Evolutionary conservation across 352 stramenopile genomes (phyloP).

Genomic region (Phytophthora litchii): DNA sequence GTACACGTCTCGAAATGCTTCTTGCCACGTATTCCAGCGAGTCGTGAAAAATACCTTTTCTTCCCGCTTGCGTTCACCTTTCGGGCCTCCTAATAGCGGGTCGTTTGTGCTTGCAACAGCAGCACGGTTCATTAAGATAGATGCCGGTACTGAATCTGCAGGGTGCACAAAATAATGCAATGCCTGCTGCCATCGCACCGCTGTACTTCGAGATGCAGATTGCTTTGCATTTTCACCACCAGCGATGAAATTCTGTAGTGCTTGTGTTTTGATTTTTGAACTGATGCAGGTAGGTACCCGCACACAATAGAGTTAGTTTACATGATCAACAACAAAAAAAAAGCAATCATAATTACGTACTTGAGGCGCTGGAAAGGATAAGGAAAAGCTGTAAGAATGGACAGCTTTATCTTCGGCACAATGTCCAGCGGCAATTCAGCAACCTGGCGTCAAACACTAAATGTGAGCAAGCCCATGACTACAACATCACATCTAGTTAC

Average conservation of each 20-base stretch:
- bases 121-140: conserved; percentile 52
- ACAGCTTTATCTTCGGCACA: conserved; percentile 59
- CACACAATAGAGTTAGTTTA: not conserved
- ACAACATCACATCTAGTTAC: conserved; percentile 3
- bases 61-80: conserved; percentile 46
- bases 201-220: conserved; percentile 19
- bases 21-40: conserved; percentile 67
- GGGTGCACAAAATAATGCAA: conserved; percentile 77
- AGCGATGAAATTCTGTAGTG: conserved; percentile 39
- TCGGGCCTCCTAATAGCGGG: conserved; percentile 20
- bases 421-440: conserved; percentile 58
- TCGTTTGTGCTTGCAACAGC: conserved; percentile 33
- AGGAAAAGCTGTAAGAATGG: conserved; percentile 66
- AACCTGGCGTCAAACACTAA: conserved; percentile 29
- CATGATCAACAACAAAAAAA: conserved; percentile 1
- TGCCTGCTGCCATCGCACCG: conserved; percentile 65
- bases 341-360: conserved; percentile 36
- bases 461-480: not conserved
- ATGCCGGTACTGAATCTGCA: conserved; percentile 53
- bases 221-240: not conserved
- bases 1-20: conserved; percentile 73
- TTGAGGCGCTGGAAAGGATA: conserved; percentile 66
- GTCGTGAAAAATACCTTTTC: conserved; percentile 67
- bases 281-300: too few species aligned
- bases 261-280: conserved; percentile 41